Conservation (phyloP, 768 basidiomycete genomes). For the Calocybe gangraenosa region DNA sequence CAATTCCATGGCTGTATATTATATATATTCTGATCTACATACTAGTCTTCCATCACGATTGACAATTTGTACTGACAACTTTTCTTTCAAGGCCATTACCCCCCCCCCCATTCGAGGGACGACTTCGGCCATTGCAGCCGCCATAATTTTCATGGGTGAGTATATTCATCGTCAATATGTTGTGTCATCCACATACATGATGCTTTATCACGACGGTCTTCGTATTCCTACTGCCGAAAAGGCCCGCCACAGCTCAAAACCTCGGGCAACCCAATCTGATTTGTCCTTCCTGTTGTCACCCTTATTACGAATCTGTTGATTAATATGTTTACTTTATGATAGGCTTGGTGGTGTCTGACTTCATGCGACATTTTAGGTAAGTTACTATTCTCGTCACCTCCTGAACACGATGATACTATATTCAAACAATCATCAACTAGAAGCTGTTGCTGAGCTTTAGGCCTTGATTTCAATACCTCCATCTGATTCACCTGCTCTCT, state of each 20-base stretch:
- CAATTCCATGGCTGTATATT: slow-evolving; percentile 80
- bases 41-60: neutral
- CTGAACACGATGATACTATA: slow-evolving; percentile 35
- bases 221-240: slow-evolving; percentile 80
- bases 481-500: slow-evolving; percentile 26
- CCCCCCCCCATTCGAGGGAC: no score
- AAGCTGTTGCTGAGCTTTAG: slow-evolving; percentile 84
- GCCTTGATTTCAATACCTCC: slow-evolving; percentile 49
- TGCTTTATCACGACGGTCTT: slow-evolving; percentile 92
- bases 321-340: no score
- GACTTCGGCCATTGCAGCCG: no score
- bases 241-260: slow-evolving; percentile 89
- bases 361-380: neutral
- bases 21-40: slow-evolving; percentile 46
- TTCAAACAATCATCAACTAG: slow-evolving; percentile 71
- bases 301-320: neutral
- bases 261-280: slow-evolving; percentile 83
- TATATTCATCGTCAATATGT: slow-evolving; percentile 11
- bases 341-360: neutral
- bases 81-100: no score
- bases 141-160: no score
- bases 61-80: no score
- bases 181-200: no score
- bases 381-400: neutral
- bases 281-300: slow-evolving; percentile 1